Evolutionary conservation across 192 early-diverging fungal genomes (phyloP), one percentile per base, ranked within the genome.

Genomic region (Endogone sp.): DNA sequence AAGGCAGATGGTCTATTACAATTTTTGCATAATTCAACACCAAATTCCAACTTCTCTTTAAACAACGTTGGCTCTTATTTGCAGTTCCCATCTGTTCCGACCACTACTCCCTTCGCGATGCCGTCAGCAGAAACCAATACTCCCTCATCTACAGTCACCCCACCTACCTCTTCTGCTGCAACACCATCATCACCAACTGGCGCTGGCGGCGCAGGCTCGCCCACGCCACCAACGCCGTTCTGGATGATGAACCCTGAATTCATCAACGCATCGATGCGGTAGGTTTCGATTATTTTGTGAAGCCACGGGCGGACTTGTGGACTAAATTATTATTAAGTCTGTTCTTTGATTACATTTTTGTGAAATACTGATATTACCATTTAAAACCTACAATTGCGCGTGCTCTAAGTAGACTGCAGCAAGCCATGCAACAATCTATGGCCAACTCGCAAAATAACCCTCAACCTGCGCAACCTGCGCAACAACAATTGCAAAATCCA

Each of bases 171-270:
- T 37, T 76, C 69, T 66, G 70, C 71, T 65, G 64, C 8, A 56
- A 55, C 25, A 37, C 49, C 57, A 22, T 57, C 27, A 29, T 64
- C n/a, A 8, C 63, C 27, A 27, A 30, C 32, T 20, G 27, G 29
- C 29, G 20, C n/a, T 11, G 37, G 37, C 37, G 63, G 63, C n/a
- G 32, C 1, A n/a, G 63, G 63, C 10, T 64, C 63, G 21, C 28
- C 63, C 63, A 16, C 37, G 6, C 37, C 37, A 49, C 37, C 32
- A 22, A 22, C 61, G 24, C 72, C 76, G 13, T 66, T 75, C 21
- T 79, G 72, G 72, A 69, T 69, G 16, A n/a, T n/a, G 37, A 69
- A 79, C 32, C 77, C 77, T 29, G 70, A 75, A 28, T 65, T 79
- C 44, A 23, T 78, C 16, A 49, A 49, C 16, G 37, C 16, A 16